Evolutionary conservation across 768 basidiomycete genomes (phyloP).

Genomic region (Mycena alexandri): DNA sequence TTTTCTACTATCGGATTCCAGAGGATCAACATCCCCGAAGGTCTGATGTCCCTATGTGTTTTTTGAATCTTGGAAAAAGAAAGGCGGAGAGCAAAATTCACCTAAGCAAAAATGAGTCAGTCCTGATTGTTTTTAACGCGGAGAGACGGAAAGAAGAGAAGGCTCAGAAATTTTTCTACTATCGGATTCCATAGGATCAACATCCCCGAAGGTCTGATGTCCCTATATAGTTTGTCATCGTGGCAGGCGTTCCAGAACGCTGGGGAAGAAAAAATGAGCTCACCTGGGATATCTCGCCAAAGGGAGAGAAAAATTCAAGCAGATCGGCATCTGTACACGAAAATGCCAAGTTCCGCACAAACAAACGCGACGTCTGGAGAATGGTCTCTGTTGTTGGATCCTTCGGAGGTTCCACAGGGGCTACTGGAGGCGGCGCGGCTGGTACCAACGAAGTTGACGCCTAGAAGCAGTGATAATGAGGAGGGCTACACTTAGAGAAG

Average conservation of each 20-base stretch:
- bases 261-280: slow-evolving; percentile 43
- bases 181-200: slow-evolving; percentile 73
- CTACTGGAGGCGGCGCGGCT: slow-evolving; percentile 11
- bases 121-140: not conserved
- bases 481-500: slow-evolving; percentile 4
- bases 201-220: slow-evolving; percentile 76
- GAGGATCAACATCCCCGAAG: slow-evolving; percentile 70
- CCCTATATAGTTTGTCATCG: slow-evolving; percentile 69
- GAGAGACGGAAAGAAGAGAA: slow-evolving; percentile 20
- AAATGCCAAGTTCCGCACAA: slow-evolving; percentile 96
- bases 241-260: not conserved
- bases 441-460: slow-evolving; percentile 14
- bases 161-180: slow-evolving; percentile 58
- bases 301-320: slow-evolving; percentile 69
- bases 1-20: slow-evolving; percentile 72
- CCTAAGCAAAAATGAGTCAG: slow-evolving; percentile 42
- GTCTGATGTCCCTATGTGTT: slow-evolving; percentile 62
- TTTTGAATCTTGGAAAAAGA: slow-evolving; percentile 46
- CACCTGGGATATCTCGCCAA: slow-evolving; percentile 85
- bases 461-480: not conserved
- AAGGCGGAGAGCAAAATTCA: slow-evolving; percentile 36
- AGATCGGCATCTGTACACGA: slow-evolving; percentile 83
- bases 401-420: slow-evolving; percentile 41
- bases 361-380: slow-evolving; percentile 81
- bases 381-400: slow-evolving; percentile 67